phyloP scores from a whole-genome alignment of 345 rosid genomes.

The Eucalyptus sp. region DNA sequence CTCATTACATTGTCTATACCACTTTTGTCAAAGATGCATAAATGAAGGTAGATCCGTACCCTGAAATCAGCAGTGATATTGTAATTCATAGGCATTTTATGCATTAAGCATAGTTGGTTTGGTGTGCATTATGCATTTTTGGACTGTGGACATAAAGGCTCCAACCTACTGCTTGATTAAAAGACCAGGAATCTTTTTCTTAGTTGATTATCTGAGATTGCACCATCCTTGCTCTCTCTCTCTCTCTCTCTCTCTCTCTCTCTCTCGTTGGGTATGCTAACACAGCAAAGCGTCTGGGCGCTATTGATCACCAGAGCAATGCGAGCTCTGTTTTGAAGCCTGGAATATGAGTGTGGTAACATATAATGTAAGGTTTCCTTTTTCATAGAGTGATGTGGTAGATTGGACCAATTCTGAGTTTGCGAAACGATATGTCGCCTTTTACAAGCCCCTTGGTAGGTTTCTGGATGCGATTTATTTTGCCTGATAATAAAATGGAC shows the following conservation, averaged over 20 bases:
- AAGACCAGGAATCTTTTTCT: neutral
- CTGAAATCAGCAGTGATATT: neutral
- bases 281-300: neutral
- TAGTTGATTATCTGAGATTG: neutral
- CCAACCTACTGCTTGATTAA: neutral
- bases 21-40: neutral
- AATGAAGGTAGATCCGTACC: neutral
- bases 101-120: neutral
- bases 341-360: neutral
- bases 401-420: neutral
- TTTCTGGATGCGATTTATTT: neutral
- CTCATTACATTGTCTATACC: neutral
- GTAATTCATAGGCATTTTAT: neutral
- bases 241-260: neutral
- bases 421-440: neutral
- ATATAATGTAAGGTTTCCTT: neutral
- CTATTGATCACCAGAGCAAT: neutral
- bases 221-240: neutral
- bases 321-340: neutral
- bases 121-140: neutral
- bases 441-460: neutral
- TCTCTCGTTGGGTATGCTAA: neutral
- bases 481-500: neutral
- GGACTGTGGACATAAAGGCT: neutral
- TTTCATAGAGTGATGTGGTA: neutral